Percentiles rank a stretch among this genome's conserved stretches.
Conservation (phyloP, 768 basidiomycete species). For the Agaricus sinodeliciosus region DNA sequence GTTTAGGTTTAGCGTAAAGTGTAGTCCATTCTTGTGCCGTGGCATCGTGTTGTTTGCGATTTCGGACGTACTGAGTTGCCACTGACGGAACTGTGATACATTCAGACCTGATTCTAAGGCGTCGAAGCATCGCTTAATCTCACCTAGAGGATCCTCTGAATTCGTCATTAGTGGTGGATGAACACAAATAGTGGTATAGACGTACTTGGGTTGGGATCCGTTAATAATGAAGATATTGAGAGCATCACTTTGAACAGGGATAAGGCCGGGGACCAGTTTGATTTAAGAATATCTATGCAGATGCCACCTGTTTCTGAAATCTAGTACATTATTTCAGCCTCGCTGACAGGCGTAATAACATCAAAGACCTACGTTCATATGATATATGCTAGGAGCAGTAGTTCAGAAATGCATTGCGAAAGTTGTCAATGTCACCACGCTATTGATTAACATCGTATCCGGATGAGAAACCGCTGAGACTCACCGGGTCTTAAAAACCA, state of each 20-base stretch:
- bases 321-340: constrained; percentile 18
- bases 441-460: not conserved
- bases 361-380: constrained; percentile 60
- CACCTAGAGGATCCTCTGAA: constrained; percentile 68
- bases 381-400: constrained; percentile 57
- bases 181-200: constrained; percentile 9
- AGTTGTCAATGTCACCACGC: not conserved
- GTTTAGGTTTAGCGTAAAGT: constrained; percentile 51
- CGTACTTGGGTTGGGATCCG: constrained; percentile 91
- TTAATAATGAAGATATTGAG: constrained; percentile 85
- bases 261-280: constrained; percentile 90
- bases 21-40: constrained; percentile 78
- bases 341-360: not conserved
- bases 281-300: constrained; percentile 89
- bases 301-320: constrained; percentile 74
- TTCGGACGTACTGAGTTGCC: constrained; percentile 59
- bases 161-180: not conserved
- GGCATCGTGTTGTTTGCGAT: constrained; percentile 64
- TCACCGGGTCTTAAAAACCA: constrained; percentile 68
- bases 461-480: constrained; percentile 12
- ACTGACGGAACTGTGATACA: constrained; percentile 53
- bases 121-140: constrained; percentile 7
- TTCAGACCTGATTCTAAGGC: not conserved
- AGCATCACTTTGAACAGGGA: constrained; percentile 94
- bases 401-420: not conserved